Evolutionary conservation across 2,329 filamentous ascomycete species (phyloP), one percentile per base, ranked within the genome.

Genomic region (Iodosphaeria phyllophila): DNA sequence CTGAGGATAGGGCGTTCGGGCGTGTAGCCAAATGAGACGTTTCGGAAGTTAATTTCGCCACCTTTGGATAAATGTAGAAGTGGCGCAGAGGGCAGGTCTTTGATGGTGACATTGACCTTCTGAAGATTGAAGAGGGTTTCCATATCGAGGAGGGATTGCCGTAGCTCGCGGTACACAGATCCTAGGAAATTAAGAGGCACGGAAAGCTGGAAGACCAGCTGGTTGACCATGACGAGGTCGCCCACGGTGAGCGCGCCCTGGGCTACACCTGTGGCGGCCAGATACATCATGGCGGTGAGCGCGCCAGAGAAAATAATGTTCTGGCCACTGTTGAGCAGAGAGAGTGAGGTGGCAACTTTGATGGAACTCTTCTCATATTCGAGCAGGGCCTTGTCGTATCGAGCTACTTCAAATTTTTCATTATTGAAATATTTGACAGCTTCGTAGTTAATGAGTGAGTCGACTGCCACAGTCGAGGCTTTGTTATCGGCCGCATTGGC

Each of bases 361-460:
- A 98, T 95, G 10, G 83, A 92, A 29, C 83, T 84, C 46, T 76
- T 76, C 47, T 98, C 80, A 47, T 98, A 98, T 30, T 74, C 65
- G 35, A 73, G 64, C 13, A 98, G 58, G 0, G 89, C 83, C 38
- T 74, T 69, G 49, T 95, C 84, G 47, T 98, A 98, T 20, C 89
- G 70, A 16, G 67, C 64, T 21, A 92, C 80, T 53, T 98, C 89
- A 36, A 83, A 95, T 35, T 77, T 80, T 44, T 98, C 91, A 42
- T 98, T 98, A 57, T 98, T 98, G 56, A 95, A 98, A 55, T 95
- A 92, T 52, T 98, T 98, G 44, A 98, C 89, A 9, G 91, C 86
- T 51, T 98, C 89, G 43, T 93, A 98, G 54, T 98, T 98, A 58
- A 98, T 92, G 25, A 98, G 57, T 1, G 84, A 92, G 52, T 98